These are phyloP conservation scores for Aspergillus sp. DNA, from an alignment of 2,329 filamentous ascomycete species.

Conservation along the genomic window DNA sequence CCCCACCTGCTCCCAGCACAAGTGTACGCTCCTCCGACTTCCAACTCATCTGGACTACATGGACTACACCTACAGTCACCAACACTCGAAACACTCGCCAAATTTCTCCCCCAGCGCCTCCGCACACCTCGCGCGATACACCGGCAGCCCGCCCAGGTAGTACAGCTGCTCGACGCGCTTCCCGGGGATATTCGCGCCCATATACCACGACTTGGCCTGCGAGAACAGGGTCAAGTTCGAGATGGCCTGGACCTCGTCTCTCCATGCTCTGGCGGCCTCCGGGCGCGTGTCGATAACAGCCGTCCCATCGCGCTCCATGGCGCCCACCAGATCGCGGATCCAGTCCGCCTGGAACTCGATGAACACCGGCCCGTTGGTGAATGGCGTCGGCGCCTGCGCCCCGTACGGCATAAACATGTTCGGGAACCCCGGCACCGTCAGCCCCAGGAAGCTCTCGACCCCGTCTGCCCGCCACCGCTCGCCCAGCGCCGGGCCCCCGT, in stretches of 20 bases:
- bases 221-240: slow-evolving; percentile 43
- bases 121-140: background rate
- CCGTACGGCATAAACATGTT: slow-evolving; percentile 49
- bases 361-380: slow-evolving; percentile 46
- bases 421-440: slow-evolving; percentile 34
- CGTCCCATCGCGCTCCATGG: slow-evolving; percentile 39
- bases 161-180: slow-evolving; percentile 47
- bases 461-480: slow-evolving; percentile 29
- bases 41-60: no score
- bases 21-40: no score
- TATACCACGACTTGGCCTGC: slow-evolving; percentile 43
- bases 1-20: no score
- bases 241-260: slow-evolving; percentile 37
- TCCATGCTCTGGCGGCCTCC: slow-evolving; percentile 43
- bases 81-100: no score
- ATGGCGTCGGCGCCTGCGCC: slow-evolving; percentile 46
- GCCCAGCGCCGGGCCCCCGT: slow-evolving; percentile 19
- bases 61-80: no score
- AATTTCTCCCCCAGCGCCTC: no score
- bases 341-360: slow-evolving; percentile 48
- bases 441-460: slow-evolving; percentile 33
- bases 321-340: slow-evolving; percentile 44
- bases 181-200: slow-evolving; percentile 48
- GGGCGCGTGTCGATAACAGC: slow-evolving; percentile 43
- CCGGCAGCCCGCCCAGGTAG: slow-evolving; percentile 24